A percentile compares a stretch with the other conserved stretches of the same genome.
Evolutionary conservation across 2,329 filamentous ascomycete species (phyloP).

Genomic region (Coniochaeta prunicola): DNA sequence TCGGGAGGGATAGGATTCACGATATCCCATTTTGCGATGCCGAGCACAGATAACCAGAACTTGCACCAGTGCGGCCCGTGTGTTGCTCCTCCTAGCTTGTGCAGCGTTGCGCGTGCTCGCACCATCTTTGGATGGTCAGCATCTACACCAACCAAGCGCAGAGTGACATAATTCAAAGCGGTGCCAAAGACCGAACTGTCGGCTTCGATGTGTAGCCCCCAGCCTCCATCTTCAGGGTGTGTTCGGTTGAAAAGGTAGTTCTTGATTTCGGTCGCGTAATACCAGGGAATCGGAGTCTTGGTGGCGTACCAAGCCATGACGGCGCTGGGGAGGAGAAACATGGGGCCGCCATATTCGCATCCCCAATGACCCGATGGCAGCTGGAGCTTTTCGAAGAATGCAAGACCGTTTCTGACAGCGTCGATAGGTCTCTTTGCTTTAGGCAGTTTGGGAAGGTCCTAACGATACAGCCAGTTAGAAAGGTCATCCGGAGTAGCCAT

Average conservation of each 20-base stretch:
- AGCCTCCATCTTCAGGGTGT: conserved; percentile 84
- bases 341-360: conserved; percentile 94
- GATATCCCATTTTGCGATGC: conserved; percentile 80
- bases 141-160: conserved; percentile 76
- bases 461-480: background rate
- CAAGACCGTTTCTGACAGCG: conserved; percentile 72
- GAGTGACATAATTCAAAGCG: conserved; percentile 73
- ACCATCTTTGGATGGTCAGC: conserved; percentile 80
- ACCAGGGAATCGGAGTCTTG: conserved; percentile 73
- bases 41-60: conserved; percentile 83
- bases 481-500: background rate
- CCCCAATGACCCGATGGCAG: conserved; percentile 87
- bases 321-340: conserved; percentile 86
- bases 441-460: conserved; percentile 70
- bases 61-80: conserved; percentile 94
- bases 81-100: conserved; percentile 77
- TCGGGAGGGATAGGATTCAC: conserved; percentile 94
- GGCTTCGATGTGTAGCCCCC: conserved; percentile 92
- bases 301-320: conserved; percentile 86
- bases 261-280: conserved; percentile 80
- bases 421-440: conserved; percentile 66
- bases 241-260: conserved; percentile 86
- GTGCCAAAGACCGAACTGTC: conserved; percentile 91
- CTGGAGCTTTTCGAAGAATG: conserved; percentile 86
- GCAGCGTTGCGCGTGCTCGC: conserved; percentile 73